phyloP scores from a whole-genome alignment of 371 early-diverging fungal genomes.

The Batrachochytrium dendrobatidis region DNA sequence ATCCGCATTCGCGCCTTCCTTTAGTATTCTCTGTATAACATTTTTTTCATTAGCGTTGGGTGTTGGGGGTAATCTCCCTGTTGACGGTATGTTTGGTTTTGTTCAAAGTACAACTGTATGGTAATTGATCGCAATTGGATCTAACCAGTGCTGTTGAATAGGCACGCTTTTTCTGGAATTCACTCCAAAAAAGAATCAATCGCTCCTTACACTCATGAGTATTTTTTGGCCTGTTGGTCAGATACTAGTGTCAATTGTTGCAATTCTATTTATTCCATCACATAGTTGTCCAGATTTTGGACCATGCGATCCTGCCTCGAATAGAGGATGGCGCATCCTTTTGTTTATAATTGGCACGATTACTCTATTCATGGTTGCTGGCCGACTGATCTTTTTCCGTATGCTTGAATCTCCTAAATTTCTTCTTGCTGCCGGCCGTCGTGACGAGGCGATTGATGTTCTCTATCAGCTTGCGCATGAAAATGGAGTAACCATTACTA shows the following conservation, averaged over 20 bases:
- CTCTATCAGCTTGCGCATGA: slow-evolving; percentile 63
- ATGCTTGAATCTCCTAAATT: slow-evolving; percentile 73
- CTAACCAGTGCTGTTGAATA: slow-evolving; percentile 2
- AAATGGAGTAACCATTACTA: slow-evolving; percentile 46
- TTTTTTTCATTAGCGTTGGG: slow-evolving; percentile 70
- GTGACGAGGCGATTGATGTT: slow-evolving; percentile 65
- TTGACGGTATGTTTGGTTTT: slow-evolving; percentile 57
- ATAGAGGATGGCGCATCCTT: slow-evolving; percentile 10
- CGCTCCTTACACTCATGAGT: slow-evolving; percentile 73
- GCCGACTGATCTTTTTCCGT: slow-evolving; percentile 57
- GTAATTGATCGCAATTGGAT: not conserved
- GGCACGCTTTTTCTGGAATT: slow-evolving; percentile 74
- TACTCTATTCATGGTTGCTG: slow-evolving; percentile 62
- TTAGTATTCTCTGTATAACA: slow-evolving; percentile 53
- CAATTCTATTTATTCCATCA: slow-evolving; percentile 40
- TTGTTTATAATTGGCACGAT: slow-evolving; percentile 42
- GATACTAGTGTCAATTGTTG: slow-evolving; percentile 61
- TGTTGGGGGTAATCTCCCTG: slow-evolving; percentile 87
- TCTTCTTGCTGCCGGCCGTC: slow-evolving; percentile 56
- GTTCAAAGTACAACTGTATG: too few species aligned
- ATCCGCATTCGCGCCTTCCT: slow-evolving; percentile 60
- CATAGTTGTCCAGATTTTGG: slow-evolving; percentile 8
- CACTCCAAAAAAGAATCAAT: slow-evolving; percentile 66
- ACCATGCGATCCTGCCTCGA: not conserved
- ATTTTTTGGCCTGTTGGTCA: slow-evolving; percentile 81